A percentile compares a stretch with the other conserved stretches of the same genome.
These are phyloP conservation scores for Vaccinium darrowii DNA, from an alignment of 148 eudicot species.

Conservation along the genomic window DNA sequence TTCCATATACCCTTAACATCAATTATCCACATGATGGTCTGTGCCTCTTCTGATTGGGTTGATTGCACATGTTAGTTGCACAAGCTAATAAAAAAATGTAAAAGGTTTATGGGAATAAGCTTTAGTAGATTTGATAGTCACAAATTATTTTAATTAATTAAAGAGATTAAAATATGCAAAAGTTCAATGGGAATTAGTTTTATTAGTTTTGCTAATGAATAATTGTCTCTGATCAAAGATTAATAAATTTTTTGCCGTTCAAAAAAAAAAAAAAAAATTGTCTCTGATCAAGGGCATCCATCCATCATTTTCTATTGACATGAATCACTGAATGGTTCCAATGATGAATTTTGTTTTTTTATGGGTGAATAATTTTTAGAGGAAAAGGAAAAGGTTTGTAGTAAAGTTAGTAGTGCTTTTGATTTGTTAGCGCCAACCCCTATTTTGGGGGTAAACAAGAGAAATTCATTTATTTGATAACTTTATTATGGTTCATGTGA, in stretches of 20 bases:
- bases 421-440: no score
- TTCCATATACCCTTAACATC: neutral
- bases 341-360: neutral
- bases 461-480: no score
- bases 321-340: neutral
- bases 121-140: neutral
- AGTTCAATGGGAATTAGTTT: neutral
- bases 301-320: neutral
- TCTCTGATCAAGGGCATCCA: neutral
- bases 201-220: neutral
- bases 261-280: no score
- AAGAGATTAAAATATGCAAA: neutral
- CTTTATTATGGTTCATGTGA: no score
- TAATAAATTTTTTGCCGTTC: no score
- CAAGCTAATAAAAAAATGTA: neutral
- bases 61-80: slow-evolving; percentile 3
- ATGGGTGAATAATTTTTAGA: neutral
- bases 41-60: neutral
- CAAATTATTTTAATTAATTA: no score
- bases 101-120: no score
- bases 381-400: neutral
- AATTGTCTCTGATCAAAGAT: no score
- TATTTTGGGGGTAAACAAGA: no score
- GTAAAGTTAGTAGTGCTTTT: no score
- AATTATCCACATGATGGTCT: neutral